phyloP scores from a whole-genome alignment of 2,329 filamentous ascomycete species.

The Thelonectria rubi region DNA sequence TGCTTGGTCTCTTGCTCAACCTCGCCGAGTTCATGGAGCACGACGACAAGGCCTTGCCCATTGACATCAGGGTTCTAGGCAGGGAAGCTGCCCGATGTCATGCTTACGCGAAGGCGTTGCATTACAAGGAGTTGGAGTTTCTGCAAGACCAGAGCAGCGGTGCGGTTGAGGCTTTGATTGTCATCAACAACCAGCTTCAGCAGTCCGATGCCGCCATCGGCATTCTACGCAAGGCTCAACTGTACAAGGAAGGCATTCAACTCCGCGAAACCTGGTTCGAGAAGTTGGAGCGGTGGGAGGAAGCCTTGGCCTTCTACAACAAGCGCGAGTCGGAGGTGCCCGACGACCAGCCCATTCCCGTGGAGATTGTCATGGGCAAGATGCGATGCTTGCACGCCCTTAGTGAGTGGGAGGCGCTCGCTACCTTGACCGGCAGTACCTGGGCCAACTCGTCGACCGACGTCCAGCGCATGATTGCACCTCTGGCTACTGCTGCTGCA shows the following conservation, averaged over 20 bases:
- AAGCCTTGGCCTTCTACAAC: constrained; percentile 91
- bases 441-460: constrained; percentile 92
- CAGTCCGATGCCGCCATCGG: constrained; percentile 98
- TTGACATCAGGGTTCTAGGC: constrained; percentile 93
- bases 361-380: constrained; percentile 98
- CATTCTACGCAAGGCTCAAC: constrained; percentile 93
- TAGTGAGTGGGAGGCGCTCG: constrained; percentile 96
- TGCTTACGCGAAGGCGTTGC: constrained; percentile 95
- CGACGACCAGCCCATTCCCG: constrained; percentile 67
- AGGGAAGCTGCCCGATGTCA: constrained; percentile 97
- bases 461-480: constrained; percentile 89
- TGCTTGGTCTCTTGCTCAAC: constrained; percentile 92
- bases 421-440: constrained; percentile 86
- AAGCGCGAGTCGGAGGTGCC: constrained; percentile 79
- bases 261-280: constrained; percentile 99
- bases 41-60: constrained; percentile 96
- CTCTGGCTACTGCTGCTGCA: constrained; percentile 91
- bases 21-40: constrained; percentile 99
- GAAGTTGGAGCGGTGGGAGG: constrained; percentile 97
- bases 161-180: constrained; percentile 95
- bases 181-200: constrained; percentile 99
- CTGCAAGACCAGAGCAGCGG: constrained; percentile 96
- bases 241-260: constrained; percentile 92
- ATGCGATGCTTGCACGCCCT: constrained; percentile 98
- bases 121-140: constrained; percentile 99